phyloP scores from a whole-genome alignment of 2,329 filamentous ascomycete species.

The Harringtonia aguacate region DNA sequence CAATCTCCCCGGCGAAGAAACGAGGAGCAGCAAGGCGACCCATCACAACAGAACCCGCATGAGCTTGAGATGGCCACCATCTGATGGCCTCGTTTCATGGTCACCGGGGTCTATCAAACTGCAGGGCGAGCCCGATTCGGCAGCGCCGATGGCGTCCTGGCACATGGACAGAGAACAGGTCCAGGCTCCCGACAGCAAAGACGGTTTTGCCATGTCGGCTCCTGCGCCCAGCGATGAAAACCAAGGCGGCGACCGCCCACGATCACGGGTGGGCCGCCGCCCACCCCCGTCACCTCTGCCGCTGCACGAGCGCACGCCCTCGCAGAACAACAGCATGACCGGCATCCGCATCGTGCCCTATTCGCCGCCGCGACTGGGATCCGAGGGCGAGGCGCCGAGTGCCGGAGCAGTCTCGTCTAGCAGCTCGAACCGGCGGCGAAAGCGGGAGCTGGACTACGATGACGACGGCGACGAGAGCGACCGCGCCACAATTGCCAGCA shows the following conservation, averaged over 20 bases:
- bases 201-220: background rate
- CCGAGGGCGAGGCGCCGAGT: conserved; percentile 3
- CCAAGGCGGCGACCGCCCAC: background rate
- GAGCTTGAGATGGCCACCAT: conserved; percentile 7
- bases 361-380: conserved; percentile 29
- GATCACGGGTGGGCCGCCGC: conserved; percentile 2
- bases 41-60: background rate
- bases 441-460: background rate
- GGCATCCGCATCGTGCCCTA: conserved; percentile 38
- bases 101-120: background rate
- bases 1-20: too few relatives aligned
- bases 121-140: background rate
- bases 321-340: conserved; percentile 28
- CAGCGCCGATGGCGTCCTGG: too few relatives aligned
- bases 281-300: conserved; percentile 22
- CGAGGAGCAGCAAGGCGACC: background rate
- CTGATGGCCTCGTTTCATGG: conserved; percentile 5
- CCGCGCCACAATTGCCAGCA: background rate
- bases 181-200: too few relatives aligned
- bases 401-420: background rate
- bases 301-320: conserved; percentile 27
- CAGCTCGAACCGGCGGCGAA: conserved; percentile 3
- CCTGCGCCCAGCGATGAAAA: background rate
- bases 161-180: background rate
- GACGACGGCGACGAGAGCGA: conserved; percentile 7